Evolutionary conservation across 257 asterid genomes (phyloP), one percentile per base, ranked within the genome.

Genomic region (Agastache rugosa): DNA sequence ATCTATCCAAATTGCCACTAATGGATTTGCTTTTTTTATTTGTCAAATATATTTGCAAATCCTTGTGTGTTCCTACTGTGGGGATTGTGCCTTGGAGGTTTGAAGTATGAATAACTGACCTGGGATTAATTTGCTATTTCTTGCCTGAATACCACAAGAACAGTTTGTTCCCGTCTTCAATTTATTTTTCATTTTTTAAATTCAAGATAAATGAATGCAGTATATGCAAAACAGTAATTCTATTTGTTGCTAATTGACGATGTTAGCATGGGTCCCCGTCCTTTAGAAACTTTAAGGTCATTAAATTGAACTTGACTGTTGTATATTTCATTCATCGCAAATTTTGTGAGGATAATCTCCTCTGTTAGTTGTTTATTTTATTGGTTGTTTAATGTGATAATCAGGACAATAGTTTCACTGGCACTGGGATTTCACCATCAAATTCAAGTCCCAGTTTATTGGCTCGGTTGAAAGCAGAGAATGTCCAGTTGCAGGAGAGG

Each of bases 401-500:
- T 34, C 84, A 88, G 96, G 85, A 80, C 19, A 85, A 79, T 48
- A 73, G 75, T 72, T 71, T 45, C 70, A 51, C 39, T 25, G 56
- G 31, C 59, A 67, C 69, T 48, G 88, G 64, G 29, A n/a, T 56
- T 39, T 67, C 80, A 34, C 75, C 82, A 67, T 77, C 90, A 41
- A 70, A 79, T 66, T 76, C 73, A 60, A 75, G 72, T 71, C 81
- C 89, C 16, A 71, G 76, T 63, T 62, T 71, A 20, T 25, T 92
- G 56, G 75, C 86, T 61, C 77, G 74, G 85, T 84, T 94, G 82
- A 83, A 78, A 83, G 89, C 84, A 77, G 99, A 94, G 90, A 94
- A 90, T 63, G 84, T 16, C 62, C 78, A 68, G 73, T 79, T 94
- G 76, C 86, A 75, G 79, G 88, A 89, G 73, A 94, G 94, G 97